Percentiles rank a stretch among this genome's conserved stretches.
These are phyloP conservation scores for Paramyrothecium sp. DNA, from an alignment of 2,329 filamentous ascomycete genomes.

Conservation along the genomic window DNA sequence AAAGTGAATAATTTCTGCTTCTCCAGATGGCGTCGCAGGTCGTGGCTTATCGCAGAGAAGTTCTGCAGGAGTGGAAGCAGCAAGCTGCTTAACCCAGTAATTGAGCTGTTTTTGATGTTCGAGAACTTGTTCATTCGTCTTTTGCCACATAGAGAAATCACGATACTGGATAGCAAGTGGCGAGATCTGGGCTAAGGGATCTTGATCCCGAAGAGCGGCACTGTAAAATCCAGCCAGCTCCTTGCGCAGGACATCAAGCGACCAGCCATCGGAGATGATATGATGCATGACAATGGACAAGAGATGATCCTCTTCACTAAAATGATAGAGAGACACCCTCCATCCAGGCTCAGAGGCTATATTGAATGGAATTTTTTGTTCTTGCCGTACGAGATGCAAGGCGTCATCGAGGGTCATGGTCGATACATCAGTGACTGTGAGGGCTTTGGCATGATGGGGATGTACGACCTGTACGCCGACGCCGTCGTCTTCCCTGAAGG, in stretches of 20 bases:
- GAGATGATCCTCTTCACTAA: constrained; percentile 13
- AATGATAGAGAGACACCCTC: constrained; percentile 11
- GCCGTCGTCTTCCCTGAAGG: constrained; percentile 4
- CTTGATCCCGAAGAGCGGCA: neutral
- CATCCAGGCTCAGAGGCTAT: constrained; percentile 16
- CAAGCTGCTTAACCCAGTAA: constrained; percentile 19
- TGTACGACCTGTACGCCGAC: constrained; percentile 7
- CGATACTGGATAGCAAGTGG: constrained; percentile 21
- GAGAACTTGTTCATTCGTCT: constrained; percentile 6
- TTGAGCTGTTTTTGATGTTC: constrained; percentile 17
- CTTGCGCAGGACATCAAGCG: constrained; percentile 16
- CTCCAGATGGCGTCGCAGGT: constrained; percentile 10
- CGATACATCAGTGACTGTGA: constrained; percentile 2
- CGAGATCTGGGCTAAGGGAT: neutral
- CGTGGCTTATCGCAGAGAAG: constrained; percentile 13
- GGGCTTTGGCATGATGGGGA: neutral
- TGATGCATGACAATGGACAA: constrained; percentile 26
- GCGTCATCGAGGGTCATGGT: neutral
- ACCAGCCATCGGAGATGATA: constrained; percentile 26
- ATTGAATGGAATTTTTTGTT: constrained; percentile 20
- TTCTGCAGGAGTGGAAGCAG: constrained; percentile 12
- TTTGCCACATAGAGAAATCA: constrained; percentile 22
- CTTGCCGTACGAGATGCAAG: neutral
- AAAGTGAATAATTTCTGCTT: constrained; percentile 5
- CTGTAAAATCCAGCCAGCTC: constrained; percentile 18